phyloP scores from a whole-genome alignment of 1,284 basidiomycete genomes.

The Coniophora puteana region DNA sequence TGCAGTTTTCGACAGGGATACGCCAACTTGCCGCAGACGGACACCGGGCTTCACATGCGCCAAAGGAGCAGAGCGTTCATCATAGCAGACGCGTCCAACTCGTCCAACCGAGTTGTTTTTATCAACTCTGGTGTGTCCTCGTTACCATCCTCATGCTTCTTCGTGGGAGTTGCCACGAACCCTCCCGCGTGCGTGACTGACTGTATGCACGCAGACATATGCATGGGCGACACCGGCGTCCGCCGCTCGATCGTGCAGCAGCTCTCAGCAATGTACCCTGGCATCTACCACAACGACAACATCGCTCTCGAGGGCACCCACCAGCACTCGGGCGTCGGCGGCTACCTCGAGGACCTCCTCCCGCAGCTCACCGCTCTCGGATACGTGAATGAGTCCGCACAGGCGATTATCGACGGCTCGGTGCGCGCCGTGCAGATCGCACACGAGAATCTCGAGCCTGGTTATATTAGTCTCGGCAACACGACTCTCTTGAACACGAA shows the following conservation, averaged over 20 bases:
- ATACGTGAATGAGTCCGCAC: constrained; percentile 64
- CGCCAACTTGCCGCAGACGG: constrained; percentile 63
- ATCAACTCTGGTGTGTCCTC: constrained; percentile 62
- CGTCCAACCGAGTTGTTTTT: constrained; percentile 64
- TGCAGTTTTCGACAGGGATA: constrained; percentile 53
- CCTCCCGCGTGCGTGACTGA: too few species aligned
- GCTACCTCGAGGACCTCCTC: constrained; percentile 74
- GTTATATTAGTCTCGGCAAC: constrained; percentile 62
- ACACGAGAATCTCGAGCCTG: constrained; percentile 58
- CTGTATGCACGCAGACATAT: constrained; percentile 54
- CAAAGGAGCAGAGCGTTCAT: constrained; percentile 77
- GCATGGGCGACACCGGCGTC: constrained; percentile 78
- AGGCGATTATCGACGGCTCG: constrained; percentile 69
- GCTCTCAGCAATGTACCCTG: constrained; percentile 53
- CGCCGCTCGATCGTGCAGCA: constrained; percentile 64
- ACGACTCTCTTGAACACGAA: constrained; percentile 66
- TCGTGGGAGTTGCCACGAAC: too few species aligned
- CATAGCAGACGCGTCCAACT: constrained; percentile 55
- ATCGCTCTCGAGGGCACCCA: constrained; percentile 80
- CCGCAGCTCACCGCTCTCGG: constrained; percentile 76
- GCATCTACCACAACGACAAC: constrained; percentile 66
- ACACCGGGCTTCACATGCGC: constrained; percentile 79
- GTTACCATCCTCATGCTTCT: not conserved
- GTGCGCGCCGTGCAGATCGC: constrained; percentile 68
- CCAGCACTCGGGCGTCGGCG: constrained; percentile 75